Percentiles rank a stretch among this genome's conserved stretches.
Conservation (phyloP, 768 basidiomycete genomes). For the Rhodotorula toruloides region DNA sequence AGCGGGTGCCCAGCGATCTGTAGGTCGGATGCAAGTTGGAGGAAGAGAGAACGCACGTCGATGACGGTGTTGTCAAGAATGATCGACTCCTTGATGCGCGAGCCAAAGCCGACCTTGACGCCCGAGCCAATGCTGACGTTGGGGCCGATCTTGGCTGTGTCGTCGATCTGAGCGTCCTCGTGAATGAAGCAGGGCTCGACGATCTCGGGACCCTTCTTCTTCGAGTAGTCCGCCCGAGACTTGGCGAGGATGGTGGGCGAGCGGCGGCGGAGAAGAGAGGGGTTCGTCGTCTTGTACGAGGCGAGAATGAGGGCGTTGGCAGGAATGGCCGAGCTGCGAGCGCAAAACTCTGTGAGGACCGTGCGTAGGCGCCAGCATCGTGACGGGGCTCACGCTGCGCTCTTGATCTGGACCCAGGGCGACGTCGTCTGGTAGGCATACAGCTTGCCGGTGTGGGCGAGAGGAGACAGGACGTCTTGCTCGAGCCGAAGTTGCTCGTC, state of each 20-base stretch:
- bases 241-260: conserved; percentile 43
- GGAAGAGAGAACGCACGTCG: conserved; percentile 41
- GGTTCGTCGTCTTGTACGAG: conserved; percentile 47
- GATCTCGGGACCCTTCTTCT: conserved; percentile 41
- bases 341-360: not conserved
- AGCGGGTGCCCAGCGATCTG: not conserved
- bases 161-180: conserved; percentile 48
- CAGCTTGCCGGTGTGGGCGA: conserved; percentile 49
- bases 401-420: conserved; percentile 52
- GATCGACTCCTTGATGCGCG: conserved; percentile 49
- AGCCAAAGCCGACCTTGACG: conserved; percentile 47
- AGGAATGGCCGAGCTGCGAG: conserved; percentile 49
- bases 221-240: conserved; percentile 33
- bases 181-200: conserved; percentile 50
- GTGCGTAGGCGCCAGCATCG: too few relatives aligned
- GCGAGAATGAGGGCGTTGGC: conserved; percentile 50
- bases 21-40: not conserved
- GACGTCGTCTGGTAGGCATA: conserved; percentile 49
- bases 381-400: conserved; percentile 46
- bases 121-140: conserved; percentile 48
- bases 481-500: conserved; percentile 51
- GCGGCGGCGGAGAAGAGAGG: conserved; percentile 46
- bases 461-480: conserved; percentile 51
- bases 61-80: conserved; percentile 48
- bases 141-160: conserved; percentile 50